Evolutionary conservation across 75 land plant genomes (phyloP).

Genomic region (Picea glauca): DNA sequence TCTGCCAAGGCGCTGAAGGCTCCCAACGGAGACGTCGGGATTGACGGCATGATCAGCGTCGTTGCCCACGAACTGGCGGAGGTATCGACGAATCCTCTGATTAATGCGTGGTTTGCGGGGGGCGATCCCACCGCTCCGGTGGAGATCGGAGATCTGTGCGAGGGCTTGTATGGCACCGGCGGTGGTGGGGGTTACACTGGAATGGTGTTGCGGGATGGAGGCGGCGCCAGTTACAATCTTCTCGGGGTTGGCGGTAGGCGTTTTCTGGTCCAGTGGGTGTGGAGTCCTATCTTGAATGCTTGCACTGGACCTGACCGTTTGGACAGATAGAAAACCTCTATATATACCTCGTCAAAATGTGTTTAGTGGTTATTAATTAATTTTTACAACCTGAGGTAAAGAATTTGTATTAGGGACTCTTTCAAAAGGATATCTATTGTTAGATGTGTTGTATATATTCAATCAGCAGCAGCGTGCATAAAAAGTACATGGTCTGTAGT

Average conservation of each 20-base stretch:
- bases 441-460: too few relatives aligned
- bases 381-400: too few relatives aligned
- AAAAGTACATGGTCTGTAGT: too few relatives aligned
- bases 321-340: constrained; percentile 1
- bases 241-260: constrained; percentile 52
- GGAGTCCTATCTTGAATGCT: too few relatives aligned
- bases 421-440: too few relatives aligned
- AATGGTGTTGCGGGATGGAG: too few relatives aligned
- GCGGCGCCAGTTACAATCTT: constrained; percentile 33
- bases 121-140: constrained; percentile 83
- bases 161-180: constrained; percentile 66
- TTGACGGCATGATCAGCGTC: constrained; percentile 86
- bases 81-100: constrained; percentile 66
- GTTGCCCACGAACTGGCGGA: constrained; percentile 85
- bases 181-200: too few relatives aligned
- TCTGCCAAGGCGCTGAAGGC: constrained; percentile 28
- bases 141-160: constrained; percentile 79
- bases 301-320: constrained; percentile 48
- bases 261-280: too few relatives aligned
- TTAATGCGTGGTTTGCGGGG: constrained; percentile 90
- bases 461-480: too few relatives aligned
- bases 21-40: constrained; percentile 70
- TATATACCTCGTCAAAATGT: too few relatives aligned
- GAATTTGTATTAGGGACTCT: too few relatives aligned
- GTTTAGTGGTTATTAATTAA: too few relatives aligned